phyloP scores from a whole-genome alignment of 2,329 filamentous ascomycete genomes.

The Penicillium frequentans region DNA sequence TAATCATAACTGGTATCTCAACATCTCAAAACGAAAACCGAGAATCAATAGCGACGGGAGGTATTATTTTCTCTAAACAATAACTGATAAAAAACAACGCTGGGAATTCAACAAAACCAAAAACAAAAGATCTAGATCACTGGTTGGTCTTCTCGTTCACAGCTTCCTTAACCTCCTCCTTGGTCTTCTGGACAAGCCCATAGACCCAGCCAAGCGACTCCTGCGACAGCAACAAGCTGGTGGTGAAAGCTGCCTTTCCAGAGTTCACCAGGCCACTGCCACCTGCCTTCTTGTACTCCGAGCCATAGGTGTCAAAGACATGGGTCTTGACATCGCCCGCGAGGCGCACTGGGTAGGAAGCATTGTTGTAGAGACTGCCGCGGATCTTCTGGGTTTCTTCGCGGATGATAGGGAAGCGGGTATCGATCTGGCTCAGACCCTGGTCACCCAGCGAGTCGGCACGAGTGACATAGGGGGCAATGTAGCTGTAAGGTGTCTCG shows the following conservation, averaged over 20 bases:
- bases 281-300: constrained; percentile 50
- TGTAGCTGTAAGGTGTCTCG: constrained; percentile 74
- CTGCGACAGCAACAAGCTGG: constrained; percentile 64
- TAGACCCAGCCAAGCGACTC: constrained; percentile 65
- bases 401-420: constrained; percentile 70
- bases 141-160: constrained; percentile 50
- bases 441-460: constrained; percentile 75
- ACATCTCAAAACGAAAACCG: background rate
- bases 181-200: constrained; percentile 61
- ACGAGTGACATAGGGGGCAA: constrained; percentile 80
- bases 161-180: constrained; percentile 59
- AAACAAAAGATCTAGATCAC: constrained; percentile 8
- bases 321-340: constrained; percentile 57
- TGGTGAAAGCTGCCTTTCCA: constrained; percentile 69
- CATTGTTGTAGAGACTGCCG: constrained; percentile 61
- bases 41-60: constrained; percentile 1
- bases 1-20: background rate
- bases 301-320: constrained; percentile 43
- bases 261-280: constrained; percentile 63
- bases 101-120: constrained; percentile 2
- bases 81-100: constrained; percentile 3
- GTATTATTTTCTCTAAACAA: constrained; percentile 27
- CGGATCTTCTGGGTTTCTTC: constrained; percentile 72
- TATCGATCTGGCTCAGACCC: constrained; percentile 68
- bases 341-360: constrained; percentile 63